A percentile compares a stretch with the other conserved stretches of the same genome.
Evolutionary conservation across 192 early-diverging fungal genomes (phyloP).

Genomic region (Podila epigama): DNA sequence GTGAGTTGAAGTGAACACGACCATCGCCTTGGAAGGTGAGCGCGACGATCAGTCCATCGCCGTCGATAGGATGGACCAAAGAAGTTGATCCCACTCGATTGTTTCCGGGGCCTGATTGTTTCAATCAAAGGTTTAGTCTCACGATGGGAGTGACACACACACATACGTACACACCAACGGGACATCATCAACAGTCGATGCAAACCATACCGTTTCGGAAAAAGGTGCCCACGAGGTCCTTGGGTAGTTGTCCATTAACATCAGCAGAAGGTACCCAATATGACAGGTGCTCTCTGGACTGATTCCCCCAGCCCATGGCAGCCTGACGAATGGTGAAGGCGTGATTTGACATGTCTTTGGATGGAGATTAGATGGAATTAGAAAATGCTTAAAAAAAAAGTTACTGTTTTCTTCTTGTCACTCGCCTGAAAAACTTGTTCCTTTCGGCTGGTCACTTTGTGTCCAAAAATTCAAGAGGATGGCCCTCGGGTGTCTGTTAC

Average conservation of each 20-base stretch:
- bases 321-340: slow-evolving; percentile 16
- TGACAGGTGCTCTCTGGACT: slow-evolving; percentile 24
- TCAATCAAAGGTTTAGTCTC: too few species aligned
- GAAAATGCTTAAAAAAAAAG: too few species aligned
- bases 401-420: too few species aligned
- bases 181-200: too few species aligned
- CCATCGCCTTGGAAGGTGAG: slow-evolving; percentile 36
- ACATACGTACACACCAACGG: too few species aligned
- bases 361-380: too few species aligned
- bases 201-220: slow-evolving; percentile 45
- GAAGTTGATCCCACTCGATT: slow-evolving; percentile 22
- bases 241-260: slow-evolving; percentile 24
- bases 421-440: too few species aligned
- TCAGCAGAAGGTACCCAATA: slow-evolving; percentile 49
- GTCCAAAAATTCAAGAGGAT: too few species aligned
- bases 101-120: slow-evolving; percentile 47
- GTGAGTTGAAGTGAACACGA: slow-evolving; percentile 45
- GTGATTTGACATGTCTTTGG: slow-evolving; percentile 27
- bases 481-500: too few species aligned
- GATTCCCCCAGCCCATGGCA: slow-evolving; percentile 33
- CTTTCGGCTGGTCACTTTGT: too few species aligned
- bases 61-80: slow-evolving; percentile 37
- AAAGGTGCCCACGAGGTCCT: slow-evolving; percentile 45
- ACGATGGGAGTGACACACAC: neutral
- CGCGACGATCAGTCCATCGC: slow-evolving; percentile 34